Percentiles rank a stretch among this genome's conserved stretches.
These are phyloP conservation scores for Musa troglodytarum DNA, from an alignment of 176 grass and related monocot species.

Conservation along the genomic window DNA sequence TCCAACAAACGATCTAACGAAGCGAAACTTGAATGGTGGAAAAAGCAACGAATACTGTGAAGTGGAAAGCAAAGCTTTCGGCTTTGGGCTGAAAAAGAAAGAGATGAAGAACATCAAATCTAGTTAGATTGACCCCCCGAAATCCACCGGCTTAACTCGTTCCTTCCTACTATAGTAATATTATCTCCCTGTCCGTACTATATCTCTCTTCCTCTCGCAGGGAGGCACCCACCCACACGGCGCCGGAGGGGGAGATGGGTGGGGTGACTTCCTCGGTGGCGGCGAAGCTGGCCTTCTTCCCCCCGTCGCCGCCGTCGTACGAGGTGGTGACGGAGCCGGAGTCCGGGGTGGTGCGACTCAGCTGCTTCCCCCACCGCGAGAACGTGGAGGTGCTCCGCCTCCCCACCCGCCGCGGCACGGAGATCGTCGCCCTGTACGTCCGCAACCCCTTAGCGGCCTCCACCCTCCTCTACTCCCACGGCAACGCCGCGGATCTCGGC, in stretches of 20 bases:
- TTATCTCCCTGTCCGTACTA: no score
- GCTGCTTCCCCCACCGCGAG: slow-evolving; percentile 53
- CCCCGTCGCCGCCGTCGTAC: slow-evolving; percentile 79
- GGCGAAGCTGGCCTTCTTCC: slow-evolving; percentile 96
- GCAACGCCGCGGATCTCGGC: slow-evolving; percentile 83
- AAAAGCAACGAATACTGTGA: no score
- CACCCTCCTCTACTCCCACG: slow-evolving; percentile 82
- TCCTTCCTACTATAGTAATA: no score
- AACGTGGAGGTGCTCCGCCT: slow-evolving; percentile 82
- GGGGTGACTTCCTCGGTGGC: slow-evolving; percentile 90
- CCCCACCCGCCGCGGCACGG: slow-evolving; percentile 43
- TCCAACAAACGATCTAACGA: no score
- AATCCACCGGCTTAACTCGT: no score
- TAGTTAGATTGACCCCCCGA: no score
- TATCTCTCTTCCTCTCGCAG: no score
- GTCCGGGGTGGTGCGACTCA: slow-evolving; percentile 53
- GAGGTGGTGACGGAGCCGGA: slow-evolving; percentile 43
- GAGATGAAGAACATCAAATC: no score
- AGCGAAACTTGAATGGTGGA: no score
- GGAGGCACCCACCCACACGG: no score
- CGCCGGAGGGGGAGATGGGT: slow-evolving; percentile 36
- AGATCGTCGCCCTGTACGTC: slow-evolving; percentile 64
- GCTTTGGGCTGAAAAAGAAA: no score
- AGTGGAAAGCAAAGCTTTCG: no score
- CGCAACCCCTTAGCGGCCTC: slow-evolving; percentile 61